Conservation (phyloP, 1,284 basidiomycete genomes). For the Apiotrichum gracile region DNA sequence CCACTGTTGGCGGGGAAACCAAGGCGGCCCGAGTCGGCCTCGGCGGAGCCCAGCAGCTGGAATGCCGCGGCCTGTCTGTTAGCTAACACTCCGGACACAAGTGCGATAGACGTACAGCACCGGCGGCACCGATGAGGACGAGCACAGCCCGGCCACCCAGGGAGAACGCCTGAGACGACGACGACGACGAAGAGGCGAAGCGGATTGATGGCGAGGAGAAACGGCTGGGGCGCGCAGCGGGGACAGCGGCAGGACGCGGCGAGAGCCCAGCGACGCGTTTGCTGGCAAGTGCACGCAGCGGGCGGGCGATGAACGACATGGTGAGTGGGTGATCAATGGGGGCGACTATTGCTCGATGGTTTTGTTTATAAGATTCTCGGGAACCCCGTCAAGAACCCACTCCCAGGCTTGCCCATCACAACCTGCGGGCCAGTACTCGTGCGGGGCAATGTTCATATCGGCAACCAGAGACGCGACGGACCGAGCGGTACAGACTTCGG, state of each 20-base stretch:
- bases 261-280: background rate
- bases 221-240: background rate
- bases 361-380: no score
- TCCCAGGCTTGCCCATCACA: no score
- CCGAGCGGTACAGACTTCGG: background rate
- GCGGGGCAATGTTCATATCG: no score
- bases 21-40: background rate
- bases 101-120: background rate
- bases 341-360: no score
- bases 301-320: background rate
- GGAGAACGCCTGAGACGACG: background rate
- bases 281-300: background rate
- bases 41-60: background rate
- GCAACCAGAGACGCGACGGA: background rate
- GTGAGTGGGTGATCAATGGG: background rate
- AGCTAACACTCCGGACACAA: no score
- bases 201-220: background rate
- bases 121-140: background rate
- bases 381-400: no score
- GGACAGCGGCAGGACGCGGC: background rate
- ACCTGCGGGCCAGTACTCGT: no score
- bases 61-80: conserved; percentile 2
- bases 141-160: background rate
- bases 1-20: background rate
- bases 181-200: background rate